Base-by-base conservation (phyloP, 2,329 filamentous ascomycete genomes). In the Nothophoma quercina region DNA sequence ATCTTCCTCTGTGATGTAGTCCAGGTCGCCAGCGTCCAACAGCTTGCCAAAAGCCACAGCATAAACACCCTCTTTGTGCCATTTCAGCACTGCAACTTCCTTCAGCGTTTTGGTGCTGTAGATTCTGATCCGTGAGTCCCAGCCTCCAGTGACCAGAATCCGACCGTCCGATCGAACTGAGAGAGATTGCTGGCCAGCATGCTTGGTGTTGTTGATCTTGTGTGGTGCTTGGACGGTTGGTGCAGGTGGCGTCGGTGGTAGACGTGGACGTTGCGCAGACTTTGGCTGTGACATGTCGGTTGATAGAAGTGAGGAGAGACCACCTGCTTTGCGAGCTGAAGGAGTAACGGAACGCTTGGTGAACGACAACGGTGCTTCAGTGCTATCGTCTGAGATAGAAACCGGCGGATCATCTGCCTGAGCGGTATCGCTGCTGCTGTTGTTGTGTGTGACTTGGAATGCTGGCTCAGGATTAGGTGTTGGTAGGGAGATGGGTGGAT, bases 51-150 rank as follows among this genome's bases (percentile, higher is more conserved):
- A 96, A 0, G 85, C 87, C 15, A 90, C 83, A 3, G 90, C 85
- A 75, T 95, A 97, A 59, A 91, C 93, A 1, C 93, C 93, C 25
- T 90, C 88, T 62, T 88, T 87, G 74, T 98, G 95, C 93, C 93
- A 98, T 74, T 96, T 96, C 58, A 98, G 77, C 47, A 97, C 91
- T 0, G 93, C 95, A 9, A 98, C 75, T 73, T 98, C 93, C 67
- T 88, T 90, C 80, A 98, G 82, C 0, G 86, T 89, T 74, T 88
- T 91, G 38, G 83, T 77, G 3, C 88, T 89, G 73, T 98, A 99
- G 1, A 98, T 86, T 7, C 95, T 82, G 1, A 93, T 79, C 39
- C 87, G 85, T 1, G 86, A 83, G 72, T 99, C 95, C 95, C 95
- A 99, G 3, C 95, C 95, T 0, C 91, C 93, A 0, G 93, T 98